Conservation (phyloP, 768 basidiomycete genomes). For the Kwoniella bestiolae region DNA sequence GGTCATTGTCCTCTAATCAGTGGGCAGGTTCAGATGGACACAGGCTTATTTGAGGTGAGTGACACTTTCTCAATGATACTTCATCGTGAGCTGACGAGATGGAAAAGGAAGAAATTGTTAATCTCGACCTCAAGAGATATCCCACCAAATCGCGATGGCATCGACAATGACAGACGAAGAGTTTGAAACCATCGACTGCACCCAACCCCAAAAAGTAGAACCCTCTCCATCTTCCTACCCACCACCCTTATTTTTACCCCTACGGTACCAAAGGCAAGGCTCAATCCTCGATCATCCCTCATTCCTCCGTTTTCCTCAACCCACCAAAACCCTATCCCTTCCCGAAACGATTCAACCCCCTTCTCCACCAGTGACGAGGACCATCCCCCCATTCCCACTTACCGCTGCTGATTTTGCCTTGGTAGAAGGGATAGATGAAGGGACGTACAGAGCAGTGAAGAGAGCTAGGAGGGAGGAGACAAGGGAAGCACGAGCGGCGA, state of each 20-base stretch:
- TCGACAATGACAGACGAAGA: background rate
- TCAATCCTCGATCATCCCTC: conserved; percentile 3
- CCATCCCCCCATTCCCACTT: conserved; percentile 5
- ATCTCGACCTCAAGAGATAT: background rate
- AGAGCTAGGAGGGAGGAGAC: background rate
- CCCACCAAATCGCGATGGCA: background rate
- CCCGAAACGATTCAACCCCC: background rate
- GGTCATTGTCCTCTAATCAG: no score
- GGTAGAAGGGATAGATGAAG: background rate
- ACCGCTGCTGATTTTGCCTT: background rate
- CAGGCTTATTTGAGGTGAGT: no score
- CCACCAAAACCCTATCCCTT: background rate
- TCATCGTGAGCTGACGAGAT: background rate
- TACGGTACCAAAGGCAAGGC: background rate
- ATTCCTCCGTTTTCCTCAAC: background rate
- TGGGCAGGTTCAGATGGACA: no score
- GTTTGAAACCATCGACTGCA: conserved; percentile 9
- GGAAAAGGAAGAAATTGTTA: no score
- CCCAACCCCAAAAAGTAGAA: background rate
- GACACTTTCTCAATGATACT: no score
- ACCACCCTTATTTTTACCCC: no score
- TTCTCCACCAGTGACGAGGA: background rate
- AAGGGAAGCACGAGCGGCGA: background rate
- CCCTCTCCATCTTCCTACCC: background rate
- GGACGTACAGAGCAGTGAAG: background rate